Evolutionary conservation across 495 filamentous ascomycete genomes (phyloP).

Genomic region (Podospora australis): DNA sequence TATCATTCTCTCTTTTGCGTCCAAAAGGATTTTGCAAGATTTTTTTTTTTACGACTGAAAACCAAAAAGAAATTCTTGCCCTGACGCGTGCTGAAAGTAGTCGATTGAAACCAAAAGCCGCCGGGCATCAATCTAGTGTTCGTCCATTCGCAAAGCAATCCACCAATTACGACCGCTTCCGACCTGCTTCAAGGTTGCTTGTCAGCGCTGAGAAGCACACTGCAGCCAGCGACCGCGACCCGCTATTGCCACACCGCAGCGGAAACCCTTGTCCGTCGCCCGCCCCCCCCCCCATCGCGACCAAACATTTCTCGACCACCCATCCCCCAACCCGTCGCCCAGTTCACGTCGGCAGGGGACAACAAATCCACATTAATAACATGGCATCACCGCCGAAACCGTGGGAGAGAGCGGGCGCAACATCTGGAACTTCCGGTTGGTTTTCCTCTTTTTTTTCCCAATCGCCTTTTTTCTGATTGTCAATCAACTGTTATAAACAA

Average conservation of each 20-base stretch:
- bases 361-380: constrained; percentile 1
- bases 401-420: constrained; percentile 76
- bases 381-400: constrained; percentile 88
- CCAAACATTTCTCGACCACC: neutral
- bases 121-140: no score
- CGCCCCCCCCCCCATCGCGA: neutral
- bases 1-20: no score
- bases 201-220: no score
- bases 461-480: constrained; percentile 7
- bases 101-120: no score
- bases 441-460: constrained; percentile 11
- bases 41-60: no score
- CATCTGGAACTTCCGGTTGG: constrained; percentile 47
- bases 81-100: no score
- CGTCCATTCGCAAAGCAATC: no score
- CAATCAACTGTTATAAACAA: neutral
- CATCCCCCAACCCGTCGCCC: neutral
- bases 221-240: neutral
- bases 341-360: neutral
- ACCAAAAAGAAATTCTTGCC: no score
- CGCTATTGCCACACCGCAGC: constrained; percentile 12
- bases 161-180: no score
- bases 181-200: no score
- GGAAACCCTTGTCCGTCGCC: constrained; percentile 10
- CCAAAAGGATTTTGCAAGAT: no score